Evolutionary conservation across 2,329 filamentous ascomycete genomes (phyloP).

Genomic region (Coleophoma eucalyptorum): DNA sequence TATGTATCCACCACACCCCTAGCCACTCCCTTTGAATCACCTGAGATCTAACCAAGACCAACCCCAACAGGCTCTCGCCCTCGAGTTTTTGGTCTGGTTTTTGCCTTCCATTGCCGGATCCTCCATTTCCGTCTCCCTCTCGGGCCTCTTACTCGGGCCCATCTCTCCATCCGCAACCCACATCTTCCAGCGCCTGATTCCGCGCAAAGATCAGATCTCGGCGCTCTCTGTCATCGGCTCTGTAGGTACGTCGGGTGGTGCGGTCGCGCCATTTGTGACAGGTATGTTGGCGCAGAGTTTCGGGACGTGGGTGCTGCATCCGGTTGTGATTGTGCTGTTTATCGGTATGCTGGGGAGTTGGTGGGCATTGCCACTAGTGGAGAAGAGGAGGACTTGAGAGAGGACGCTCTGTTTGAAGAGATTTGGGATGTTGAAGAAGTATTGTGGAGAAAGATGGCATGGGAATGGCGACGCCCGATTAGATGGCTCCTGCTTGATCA

Average conservation of each 20-base stretch:
- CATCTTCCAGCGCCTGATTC: conserved; percentile 57
- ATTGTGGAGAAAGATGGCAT: no score
- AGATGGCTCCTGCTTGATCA: no score
- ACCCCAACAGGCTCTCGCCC: conserved; percentile 35
- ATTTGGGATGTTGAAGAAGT: no score
- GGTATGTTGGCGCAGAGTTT: background rate
- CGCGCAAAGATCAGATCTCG: conserved; percentile 52
- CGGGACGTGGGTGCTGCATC: background rate
- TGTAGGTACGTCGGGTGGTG: conserved; percentile 63
- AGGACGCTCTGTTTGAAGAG: no score
- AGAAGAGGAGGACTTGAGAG: background rate
- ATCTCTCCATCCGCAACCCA: conserved; percentile 69
- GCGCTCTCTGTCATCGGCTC: conserved; percentile 63
- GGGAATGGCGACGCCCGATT: no score
- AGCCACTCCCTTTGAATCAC: no score
- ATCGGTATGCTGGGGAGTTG: background rate
- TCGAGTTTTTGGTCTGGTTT: conserved; percentile 72
- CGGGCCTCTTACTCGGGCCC: conserved; percentile 72
- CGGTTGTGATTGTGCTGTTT: background rate
- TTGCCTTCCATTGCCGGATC: conserved; percentile 68
- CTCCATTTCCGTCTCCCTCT: conserved; percentile 60
- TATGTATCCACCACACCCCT: background rate
- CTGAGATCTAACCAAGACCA: no score
- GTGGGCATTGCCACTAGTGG: background rate
- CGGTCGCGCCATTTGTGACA: background rate